phyloP scores from a whole-genome alignment of 169 alveolate genomes.

The Theileria equi region DNA sequence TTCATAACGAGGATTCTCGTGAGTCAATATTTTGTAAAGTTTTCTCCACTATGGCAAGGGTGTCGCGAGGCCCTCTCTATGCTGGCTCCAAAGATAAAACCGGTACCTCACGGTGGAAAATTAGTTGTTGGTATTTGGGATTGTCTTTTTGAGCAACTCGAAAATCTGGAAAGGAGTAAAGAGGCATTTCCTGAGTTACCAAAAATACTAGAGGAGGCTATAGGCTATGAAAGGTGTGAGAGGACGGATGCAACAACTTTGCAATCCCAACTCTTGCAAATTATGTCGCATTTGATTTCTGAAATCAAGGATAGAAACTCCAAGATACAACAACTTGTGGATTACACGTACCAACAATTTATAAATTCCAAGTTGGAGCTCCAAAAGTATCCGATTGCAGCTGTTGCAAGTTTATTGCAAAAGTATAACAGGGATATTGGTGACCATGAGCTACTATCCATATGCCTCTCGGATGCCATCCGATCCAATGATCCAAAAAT shows the following conservation, averaged over 20 bases:
- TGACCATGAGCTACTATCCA: background rate
- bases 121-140: background rate
- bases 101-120: no score
- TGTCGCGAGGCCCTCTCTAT: conserved; percentile 3
- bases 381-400: conserved; percentile 22
- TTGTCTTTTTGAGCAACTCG: background rate
- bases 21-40: conserved; percentile 51
- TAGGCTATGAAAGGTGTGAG: background rate
- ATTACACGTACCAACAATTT: conserved; percentile 30
- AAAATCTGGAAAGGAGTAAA: background rate
- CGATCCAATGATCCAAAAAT: conserved; percentile 20
- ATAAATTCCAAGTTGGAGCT: conserved; percentile 1
- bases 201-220: background rate
- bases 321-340: background rate
- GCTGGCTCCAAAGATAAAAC: conserved; percentile 1
- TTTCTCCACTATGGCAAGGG: conserved; percentile 52
- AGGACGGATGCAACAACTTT: conserved; percentile 34
- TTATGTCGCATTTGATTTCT: conserved; percentile 11
- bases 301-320: conserved; percentile 4
- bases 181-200: background rate
- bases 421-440: conserved; percentile 12
- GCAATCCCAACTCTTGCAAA: conserved; percentile 34
- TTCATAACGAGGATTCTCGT: conserved; percentile 10
- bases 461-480: conserved; percentile 30
- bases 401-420: conserved; percentile 17